These are phyloP conservation scores for Imleria badia DNA, from an alignment of 768 basidiomycete species.

Conservation along the genomic window DNA sequence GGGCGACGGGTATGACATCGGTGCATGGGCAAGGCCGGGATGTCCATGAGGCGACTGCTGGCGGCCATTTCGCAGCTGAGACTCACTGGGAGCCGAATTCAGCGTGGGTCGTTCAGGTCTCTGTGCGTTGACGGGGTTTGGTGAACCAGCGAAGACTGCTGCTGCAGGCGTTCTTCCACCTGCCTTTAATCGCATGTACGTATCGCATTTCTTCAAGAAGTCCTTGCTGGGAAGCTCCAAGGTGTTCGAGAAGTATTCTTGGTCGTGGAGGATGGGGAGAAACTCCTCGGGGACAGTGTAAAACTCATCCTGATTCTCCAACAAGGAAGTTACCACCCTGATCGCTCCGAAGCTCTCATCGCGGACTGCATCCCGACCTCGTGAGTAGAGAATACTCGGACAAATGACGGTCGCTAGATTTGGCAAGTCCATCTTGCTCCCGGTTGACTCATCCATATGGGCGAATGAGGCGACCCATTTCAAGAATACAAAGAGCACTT, in stretches of 20 bases:
- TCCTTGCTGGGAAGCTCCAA: constrained; percentile 93
- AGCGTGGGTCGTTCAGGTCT: constrained; percentile 48
- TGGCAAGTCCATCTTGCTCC: constrained; percentile 95
- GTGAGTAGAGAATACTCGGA: constrained; percentile 95
- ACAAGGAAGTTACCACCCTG: constrained; percentile 76
- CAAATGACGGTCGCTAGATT: constrained; percentile 97
- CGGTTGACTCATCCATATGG: constrained; percentile 95
- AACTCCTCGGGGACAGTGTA: constrained; percentile 95
- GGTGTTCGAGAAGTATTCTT: constrained; percentile 87
- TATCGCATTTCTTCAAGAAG: constrained; percentile 92
- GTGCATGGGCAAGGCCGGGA: constrained; percentile 40
- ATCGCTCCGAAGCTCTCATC: constrained; percentile 94
- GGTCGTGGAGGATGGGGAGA: constrained; percentile 79
- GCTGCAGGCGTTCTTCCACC: constrained; percentile 47
- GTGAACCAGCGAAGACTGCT: constrained; percentile 30
- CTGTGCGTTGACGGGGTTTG: constrained; percentile 19
- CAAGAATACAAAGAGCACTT: constrained; percentile 96
- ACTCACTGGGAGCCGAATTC: constrained; percentile 39
- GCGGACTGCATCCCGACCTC: constrained; percentile 78
- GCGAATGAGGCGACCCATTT: constrained; percentile 99
- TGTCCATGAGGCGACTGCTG: constrained; percentile 42
- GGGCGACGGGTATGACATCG: constrained; percentile 45
- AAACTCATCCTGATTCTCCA: constrained; percentile 94
- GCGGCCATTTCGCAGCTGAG: constrained; percentile 38
- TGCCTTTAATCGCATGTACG: constrained; percentile 76